Evolutionary conservation across 306 rosid species (phyloP), one percentile per base, ranked within the genome.

Genomic region (Comarum palustre): DNA sequence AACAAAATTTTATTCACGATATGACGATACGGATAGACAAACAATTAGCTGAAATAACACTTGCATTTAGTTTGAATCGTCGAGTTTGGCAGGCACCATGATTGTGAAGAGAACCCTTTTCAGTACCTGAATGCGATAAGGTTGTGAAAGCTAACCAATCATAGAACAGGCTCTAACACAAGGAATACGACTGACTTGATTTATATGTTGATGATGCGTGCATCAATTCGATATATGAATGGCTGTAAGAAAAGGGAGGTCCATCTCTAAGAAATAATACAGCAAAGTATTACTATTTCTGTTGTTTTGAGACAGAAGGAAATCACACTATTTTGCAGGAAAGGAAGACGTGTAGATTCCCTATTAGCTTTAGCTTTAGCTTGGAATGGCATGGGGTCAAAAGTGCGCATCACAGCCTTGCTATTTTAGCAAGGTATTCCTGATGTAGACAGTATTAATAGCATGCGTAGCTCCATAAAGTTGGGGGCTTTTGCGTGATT

Each of bases 81-180:
- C 62, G 50, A 86, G 76, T 79, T 73, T 81, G 80, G 86, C 68
- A 77, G 85, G 69, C 84, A 82, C 29, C 79, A 78, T 78, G 80
- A 84, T 82, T 74, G 55, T 66, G 10, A 63, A 62, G 54, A 1
- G 45, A 75, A 50, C 68, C 32, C 32, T 31, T 71, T 46, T 34
- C 54, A 54, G 7, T 15, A 22, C 43, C 24, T 75, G 41, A 66
- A 54, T 54, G 59, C 8, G 16, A 25, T 58, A 5, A 12, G 4
- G n/a, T 27, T 12, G n/a, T 58, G 64, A 58, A 58, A 58, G 20
- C 20, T 31, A 67, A 2, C 41, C 57, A 27, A 43, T 67, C 36
- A 16, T 24, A 27, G 1, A 43, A 25, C 38, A 42, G 42, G 71
- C 9, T 36, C 29, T 58, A 15, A 16, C 69, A 38, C 50, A 11